Evolutionary conservation across 139 green algal species (phyloP).

Genomic region (Tetradesmus obliquus): DNA sequence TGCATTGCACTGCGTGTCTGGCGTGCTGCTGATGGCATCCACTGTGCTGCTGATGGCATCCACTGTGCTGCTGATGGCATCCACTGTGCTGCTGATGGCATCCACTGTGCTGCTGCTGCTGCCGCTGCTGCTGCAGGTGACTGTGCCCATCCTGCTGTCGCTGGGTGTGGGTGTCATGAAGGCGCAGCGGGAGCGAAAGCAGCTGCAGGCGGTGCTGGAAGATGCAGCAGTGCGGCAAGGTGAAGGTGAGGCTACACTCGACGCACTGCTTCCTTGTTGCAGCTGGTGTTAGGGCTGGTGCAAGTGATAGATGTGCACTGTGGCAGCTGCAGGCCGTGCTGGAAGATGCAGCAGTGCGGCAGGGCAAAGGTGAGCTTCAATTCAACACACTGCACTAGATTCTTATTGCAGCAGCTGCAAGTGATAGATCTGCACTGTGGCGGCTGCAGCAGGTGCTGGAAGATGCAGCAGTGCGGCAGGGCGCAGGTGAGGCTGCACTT

Average conservation of each 20-base stretch:
- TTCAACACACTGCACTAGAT: background rate
- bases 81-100: background rate
- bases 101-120: constrained; percentile 65
- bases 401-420: background rate
- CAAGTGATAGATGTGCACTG: background rate
- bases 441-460: no score
- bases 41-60: background rate
- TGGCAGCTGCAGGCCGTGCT: background rate
- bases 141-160: constrained; percentile 61
- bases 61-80: background rate
- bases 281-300: background rate
- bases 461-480: no score
- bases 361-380: background rate
- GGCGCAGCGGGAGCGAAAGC: constrained; percentile 38
- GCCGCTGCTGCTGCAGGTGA: constrained; percentile 52
- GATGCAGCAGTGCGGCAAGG: constrained; percentile 23
- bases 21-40: background rate
- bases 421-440: no score
- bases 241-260: constrained; percentile 14
- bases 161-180: constrained; percentile 64
- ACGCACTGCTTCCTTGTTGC: background rate
- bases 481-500: no score
- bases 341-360: background rate
- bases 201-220: constrained; percentile 52
- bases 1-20: background rate